Evolutionary conservation across 2,329 filamentous ascomycete genomes (phyloP).

Genomic region (Fusarium robinianum): DNA sequence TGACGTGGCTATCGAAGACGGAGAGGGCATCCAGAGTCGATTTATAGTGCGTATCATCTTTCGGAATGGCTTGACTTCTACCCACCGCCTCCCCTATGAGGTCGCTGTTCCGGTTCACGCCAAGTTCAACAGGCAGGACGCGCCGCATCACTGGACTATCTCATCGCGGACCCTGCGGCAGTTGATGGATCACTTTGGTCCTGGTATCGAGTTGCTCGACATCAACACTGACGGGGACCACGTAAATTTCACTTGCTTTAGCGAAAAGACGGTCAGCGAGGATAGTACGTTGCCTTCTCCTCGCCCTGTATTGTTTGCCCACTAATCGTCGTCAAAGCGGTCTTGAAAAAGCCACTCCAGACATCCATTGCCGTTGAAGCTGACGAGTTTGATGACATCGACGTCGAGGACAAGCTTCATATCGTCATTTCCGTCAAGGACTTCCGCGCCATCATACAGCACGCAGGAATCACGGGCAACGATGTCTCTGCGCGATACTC

Average conservation of each 20-base stretch:
- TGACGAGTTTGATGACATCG: constrained; percentile 76
- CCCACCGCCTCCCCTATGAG: constrained; percentile 77
- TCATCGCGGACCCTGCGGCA: constrained; percentile 72
- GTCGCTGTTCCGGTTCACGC: constrained; percentile 74
- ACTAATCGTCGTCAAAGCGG: constrained; percentile 52
- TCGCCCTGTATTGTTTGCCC: background rate
- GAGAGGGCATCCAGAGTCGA: constrained; percentile 70
- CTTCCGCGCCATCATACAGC: constrained; percentile 77
- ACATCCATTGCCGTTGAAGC: constrained; percentile 78
- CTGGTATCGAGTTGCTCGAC: constrained; percentile 79
- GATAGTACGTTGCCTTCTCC: constrained; percentile 41
- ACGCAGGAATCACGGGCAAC: constrained; percentile 72
- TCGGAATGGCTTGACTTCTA: constrained; percentile 76
- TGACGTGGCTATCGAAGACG: constrained; percentile 74
- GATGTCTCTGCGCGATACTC: constrained; percentile 72
- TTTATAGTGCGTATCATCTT: constrained; percentile 75
- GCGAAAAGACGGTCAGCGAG: constrained; percentile 74
- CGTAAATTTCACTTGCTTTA: constrained; percentile 80
- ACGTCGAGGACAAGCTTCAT: constrained; percentile 74
- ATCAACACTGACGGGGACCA: constrained; percentile 75
- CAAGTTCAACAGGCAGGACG: constrained; percentile 69
- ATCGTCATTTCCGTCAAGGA: constrained; percentile 83
- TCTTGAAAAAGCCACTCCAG: constrained; percentile 78
- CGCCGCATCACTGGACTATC: constrained; percentile 73
- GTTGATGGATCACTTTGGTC: constrained; percentile 79